These are phyloP conservation scores for Plasmodiophora brassicae DNA, from an alignment of 208 protist species.

Conservation along the genomic window DNA sequence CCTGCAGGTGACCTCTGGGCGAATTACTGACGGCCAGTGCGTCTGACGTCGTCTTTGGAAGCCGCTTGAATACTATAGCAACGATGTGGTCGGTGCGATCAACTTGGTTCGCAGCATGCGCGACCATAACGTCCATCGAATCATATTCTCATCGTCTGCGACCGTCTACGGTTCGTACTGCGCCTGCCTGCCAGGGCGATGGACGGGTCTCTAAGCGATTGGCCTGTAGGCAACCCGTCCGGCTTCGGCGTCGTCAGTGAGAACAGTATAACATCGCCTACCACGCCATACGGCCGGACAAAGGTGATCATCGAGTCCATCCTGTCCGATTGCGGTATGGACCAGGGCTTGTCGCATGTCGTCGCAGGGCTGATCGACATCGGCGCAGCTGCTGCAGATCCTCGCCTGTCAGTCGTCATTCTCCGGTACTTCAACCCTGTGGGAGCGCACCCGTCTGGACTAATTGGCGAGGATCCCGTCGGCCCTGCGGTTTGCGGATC, in stretches of 20 bases:
- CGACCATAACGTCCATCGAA: constrained; percentile 19
- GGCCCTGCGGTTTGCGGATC: constrained; percentile 66
- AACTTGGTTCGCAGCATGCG: constrained; percentile 47
- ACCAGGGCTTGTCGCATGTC: not conserved
- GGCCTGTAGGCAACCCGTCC: not conserved
- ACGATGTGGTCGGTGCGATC: constrained; percentile 48
- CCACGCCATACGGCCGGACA: constrained; percentile 58
- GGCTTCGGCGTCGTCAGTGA: constrained; percentile 37
- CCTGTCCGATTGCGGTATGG: constrained; percentile 18
- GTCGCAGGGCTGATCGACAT: constrained; percentile 1
- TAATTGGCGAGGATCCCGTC: constrained; percentile 86
- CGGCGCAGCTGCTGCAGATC: not conserved
- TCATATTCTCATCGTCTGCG: constrained; percentile 59
- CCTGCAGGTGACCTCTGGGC: not conserved
- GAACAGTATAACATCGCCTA: constrained; percentile 14
- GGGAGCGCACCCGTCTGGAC: constrained; percentile 82
- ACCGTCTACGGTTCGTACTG: constrained; percentile 49
- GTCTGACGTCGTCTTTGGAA: not conserved
- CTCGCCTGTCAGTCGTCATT: constrained; percentile 57
- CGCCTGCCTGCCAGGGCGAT: not conserved
- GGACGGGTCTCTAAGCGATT: not conserved
- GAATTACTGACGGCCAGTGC: not conserved
- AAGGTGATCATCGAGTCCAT: constrained; percentile 59
- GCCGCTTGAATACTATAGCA: constrained; percentile 48
- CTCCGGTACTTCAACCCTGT: constrained; percentile 98